Percentiles rank a stretch among this genome's conserved stretches.
Conservation (phyloP, 2,329 filamentous ascomycete species). For the Fusarium sp. region DNA sequence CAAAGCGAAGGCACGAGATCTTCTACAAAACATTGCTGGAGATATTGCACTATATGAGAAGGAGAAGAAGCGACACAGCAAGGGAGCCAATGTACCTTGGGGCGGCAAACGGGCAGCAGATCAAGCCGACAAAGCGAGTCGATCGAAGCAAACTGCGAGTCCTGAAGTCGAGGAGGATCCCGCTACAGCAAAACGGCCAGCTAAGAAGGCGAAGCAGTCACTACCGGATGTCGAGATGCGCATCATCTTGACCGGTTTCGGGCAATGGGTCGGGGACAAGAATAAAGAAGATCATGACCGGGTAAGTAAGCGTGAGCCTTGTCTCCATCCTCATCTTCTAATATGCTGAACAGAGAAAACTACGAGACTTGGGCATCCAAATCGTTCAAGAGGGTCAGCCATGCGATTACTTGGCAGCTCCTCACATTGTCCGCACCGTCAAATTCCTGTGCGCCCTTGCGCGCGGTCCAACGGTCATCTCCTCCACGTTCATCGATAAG, state of each 20-base stretch:
- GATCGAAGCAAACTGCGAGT: slow-evolving; percentile 62
- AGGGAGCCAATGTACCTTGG: slow-evolving; percentile 67
- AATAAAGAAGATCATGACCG: slow-evolving; percentile 85
- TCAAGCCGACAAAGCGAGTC: slow-evolving; percentile 68
- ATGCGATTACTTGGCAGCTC: slow-evolving; percentile 91
- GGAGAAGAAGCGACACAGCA: slow-evolving; percentile 83
- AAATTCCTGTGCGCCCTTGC: slow-evolving; percentile 95
- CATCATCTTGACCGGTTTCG: slow-evolving; percentile 87
- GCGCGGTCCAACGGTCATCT: slow-evolving; percentile 83
- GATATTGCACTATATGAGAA: slow-evolving; percentile 95
- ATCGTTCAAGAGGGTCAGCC: slow-evolving; percentile 82
- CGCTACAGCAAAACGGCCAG: slow-evolving; percentile 65
- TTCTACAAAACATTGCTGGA: slow-evolving; percentile 81
- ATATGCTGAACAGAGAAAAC: slow-evolving; percentile 72
- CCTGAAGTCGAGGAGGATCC: slow-evolving; percentile 64
- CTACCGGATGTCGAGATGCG: slow-evolving; percentile 78
- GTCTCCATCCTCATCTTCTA: slow-evolving; percentile 32
- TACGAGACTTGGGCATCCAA: slow-evolving; percentile 87
- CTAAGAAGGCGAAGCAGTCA: slow-evolving; percentile 74
- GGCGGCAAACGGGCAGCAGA: slow-evolving; percentile 76
- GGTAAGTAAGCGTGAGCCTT: slow-evolving; percentile 66
- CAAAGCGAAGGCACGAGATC: slow-evolving; percentile 86
- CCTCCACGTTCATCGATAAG: slow-evolving; percentile 83
- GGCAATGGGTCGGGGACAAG: slow-evolving; percentile 82
- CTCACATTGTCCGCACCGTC: slow-evolving; percentile 87